phyloP scores from a whole-genome alignment of 441 rosid species.

The Populus hybrid region DNA sequence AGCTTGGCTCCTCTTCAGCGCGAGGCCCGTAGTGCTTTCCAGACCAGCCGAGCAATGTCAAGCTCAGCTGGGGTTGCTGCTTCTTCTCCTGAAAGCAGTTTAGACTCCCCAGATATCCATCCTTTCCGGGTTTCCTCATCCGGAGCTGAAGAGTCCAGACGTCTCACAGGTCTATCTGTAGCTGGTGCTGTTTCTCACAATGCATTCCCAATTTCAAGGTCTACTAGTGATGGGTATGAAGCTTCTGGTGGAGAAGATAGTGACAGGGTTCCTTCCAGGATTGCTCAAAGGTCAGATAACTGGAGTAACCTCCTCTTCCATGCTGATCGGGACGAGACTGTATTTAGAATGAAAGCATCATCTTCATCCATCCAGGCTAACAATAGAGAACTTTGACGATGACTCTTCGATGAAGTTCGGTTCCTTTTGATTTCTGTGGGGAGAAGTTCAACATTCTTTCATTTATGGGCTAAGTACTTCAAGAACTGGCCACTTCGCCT shows the following conservation, averaged over 20 bases:
- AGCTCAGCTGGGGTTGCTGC: constrained; percentile 58
- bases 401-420: constrained; percentile 12
- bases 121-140: constrained; percentile 81
- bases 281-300: constrained; percentile 59
- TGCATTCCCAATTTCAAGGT: constrained; percentile 76
- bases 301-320: constrained; percentile 52
- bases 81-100: constrained; percentile 98
- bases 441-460: constrained; percentile 39
- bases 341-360: constrained; percentile 45
- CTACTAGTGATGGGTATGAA: constrained; percentile 96
- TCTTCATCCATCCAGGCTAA: constrained; percentile 44
- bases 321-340: constrained; percentile 47
- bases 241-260: constrained; percentile 99
- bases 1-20: constrained; percentile 91
- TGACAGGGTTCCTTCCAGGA: constrained; percentile 83
- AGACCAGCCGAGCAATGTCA: constrained; percentile 85
- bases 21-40: constrained; percentile 96
- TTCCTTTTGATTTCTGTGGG: constrained; percentile 17
- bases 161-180: constrained; percentile 50
- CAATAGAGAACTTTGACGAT: constrained; percentile 44
- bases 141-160: constrained; percentile 72
- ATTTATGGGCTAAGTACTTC: constrained; percentile 34
- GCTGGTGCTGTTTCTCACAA: constrained; percentile 41
- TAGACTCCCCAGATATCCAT: constrained; percentile 90
- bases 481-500: constrained; percentile 19